Conservation (phyloP, 805 yeast genomes). For the Metschnikowia peoriensis region DNA sequence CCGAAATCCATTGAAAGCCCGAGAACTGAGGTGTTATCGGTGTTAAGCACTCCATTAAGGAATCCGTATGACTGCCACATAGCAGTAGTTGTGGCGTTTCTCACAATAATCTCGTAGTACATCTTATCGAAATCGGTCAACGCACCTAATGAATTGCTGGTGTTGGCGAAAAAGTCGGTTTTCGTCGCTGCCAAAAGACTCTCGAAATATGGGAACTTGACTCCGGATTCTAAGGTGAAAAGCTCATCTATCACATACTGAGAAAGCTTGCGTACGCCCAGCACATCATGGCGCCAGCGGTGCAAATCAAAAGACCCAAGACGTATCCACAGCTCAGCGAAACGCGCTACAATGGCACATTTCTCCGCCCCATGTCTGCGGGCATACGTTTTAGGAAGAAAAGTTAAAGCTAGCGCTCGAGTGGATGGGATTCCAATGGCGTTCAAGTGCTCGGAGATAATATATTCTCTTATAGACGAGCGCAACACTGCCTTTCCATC, state of each 20-base stretch:
- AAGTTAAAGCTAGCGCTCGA: constrained; percentile 72
- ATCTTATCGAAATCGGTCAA: constrained; percentile 65
- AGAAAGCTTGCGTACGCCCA: constrained; percentile 59
- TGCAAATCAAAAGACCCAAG: constrained; percentile 86
- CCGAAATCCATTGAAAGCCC: constrained; percentile 93
- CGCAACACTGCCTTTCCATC: constrained; percentile 94
- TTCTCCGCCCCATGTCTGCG: constrained; percentile 68
- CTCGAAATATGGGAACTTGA: constrained; percentile 29
- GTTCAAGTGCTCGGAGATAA: constrained; percentile 77
- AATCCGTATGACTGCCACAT: constrained; percentile 91
- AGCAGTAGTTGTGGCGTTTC: constrained; percentile 78
- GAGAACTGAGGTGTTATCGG: constrained; percentile 88
- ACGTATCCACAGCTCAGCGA: constrained; percentile 84
- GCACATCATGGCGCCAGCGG: constrained; percentile 67
- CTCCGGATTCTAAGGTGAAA: constrained; percentile 36
- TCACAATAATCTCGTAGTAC: constrained; percentile 64
- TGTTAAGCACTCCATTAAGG: constrained; percentile 89
- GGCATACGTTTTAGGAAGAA: constrained; percentile 74
- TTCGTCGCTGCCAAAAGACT: constrained; percentile 17
- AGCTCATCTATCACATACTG: constrained; percentile 72
- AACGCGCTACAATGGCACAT: constrained; percentile 81
- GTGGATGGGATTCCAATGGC: constrained; percentile 86
- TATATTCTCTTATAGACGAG: constrained; percentile 84
- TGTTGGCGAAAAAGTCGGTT: constrained; percentile 20
- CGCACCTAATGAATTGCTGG: constrained; percentile 28